Evolutionary conservation across 2,329 filamentous ascomycete genomes (phyloP).

Genomic region (Pochonia chlamydosporia): DNA sequence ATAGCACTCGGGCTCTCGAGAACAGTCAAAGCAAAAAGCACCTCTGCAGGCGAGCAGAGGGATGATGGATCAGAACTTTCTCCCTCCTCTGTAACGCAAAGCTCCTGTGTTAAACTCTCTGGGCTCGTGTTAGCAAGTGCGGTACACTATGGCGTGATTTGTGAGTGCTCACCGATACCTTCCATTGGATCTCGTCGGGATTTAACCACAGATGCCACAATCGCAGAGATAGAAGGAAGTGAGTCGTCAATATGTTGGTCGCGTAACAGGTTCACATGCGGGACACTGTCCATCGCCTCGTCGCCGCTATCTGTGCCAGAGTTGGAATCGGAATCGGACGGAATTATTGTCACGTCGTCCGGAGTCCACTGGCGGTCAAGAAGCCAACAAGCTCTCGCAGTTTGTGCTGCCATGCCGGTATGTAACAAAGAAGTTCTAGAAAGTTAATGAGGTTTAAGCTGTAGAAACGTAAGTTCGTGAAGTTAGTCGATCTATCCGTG

Average conservation of each 20-base stretch:
- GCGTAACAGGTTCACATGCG: background rate
- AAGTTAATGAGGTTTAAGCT: background rate
- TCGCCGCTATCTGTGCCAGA: background rate
- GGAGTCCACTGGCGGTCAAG: background rate
- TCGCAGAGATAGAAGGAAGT: slow-evolving; percentile 3
- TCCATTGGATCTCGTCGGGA: background rate
- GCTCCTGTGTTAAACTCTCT: background rate
- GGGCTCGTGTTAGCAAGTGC: background rate
- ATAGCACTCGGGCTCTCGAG: background rate
- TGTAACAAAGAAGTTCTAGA: background rate
- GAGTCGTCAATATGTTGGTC: background rate
- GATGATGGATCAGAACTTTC: background rate
- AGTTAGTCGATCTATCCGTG: background rate
- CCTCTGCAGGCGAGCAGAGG: background rate
- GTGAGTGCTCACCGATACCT: background rate
- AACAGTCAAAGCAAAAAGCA: background rate
- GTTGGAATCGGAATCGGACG: slow-evolving; percentile 2
- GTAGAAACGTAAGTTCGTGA: background rate
- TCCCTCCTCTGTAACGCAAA: background rate
- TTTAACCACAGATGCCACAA: background rate
- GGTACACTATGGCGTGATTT: background rate
- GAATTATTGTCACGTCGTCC: background rate
- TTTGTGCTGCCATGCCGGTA: background rate
- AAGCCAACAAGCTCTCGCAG: background rate
- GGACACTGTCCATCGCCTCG: background rate